Evolutionary conservation across 768 basidiomycete species (phyloP), one percentile per base, ranked within the genome.

Genomic region (Ramaria sp.): DNA sequence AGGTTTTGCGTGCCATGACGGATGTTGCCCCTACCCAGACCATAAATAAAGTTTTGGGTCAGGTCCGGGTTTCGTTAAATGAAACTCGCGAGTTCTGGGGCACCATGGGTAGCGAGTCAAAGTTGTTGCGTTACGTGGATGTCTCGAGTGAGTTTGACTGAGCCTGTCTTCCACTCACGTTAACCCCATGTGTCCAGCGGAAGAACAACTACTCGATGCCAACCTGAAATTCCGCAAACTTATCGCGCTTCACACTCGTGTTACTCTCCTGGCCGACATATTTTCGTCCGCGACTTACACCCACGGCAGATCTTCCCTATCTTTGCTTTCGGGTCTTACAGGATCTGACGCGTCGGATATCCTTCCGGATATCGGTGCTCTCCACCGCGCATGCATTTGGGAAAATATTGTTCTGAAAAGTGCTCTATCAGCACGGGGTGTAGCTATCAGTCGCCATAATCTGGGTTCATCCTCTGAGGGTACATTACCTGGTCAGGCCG

Each of bases 1-100:
- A 89, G 64, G 85, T 93, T 48, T 81, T 95, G 69, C 81, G 90
- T 10, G 86, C 88, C 9, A 83, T 97, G 77, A 83, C 84, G 10
- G 94, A 97, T 62, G 83, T 85, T 30, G 78, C 86, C n/a, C 82
- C 87, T 0, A 78, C 73, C 54, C 84, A 86, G 59, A 86, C 89
- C 1, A 73, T 94, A 27, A 69, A 73, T 24, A 79, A 86, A 58
- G 73, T 95, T 51, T 72, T 84, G 15, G 74, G 76, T 56, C 74
- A 88, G 20, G 86, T 92, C 9, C 78, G 79, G 51, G 71, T 73
- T 36, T 87, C 87, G 6, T 70, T 95, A 50, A 70, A 74, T 36
- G 78, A 82, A 53, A 90, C 89, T 1, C 73, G 72, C 57, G 71
- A 75, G 18, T 85, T 93, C 61, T 93, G 92, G 88, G 71, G 73